These are phyloP conservation scores for Apiospora aurea DNA, from an alignment of 2,329 filamentous ascomycete species.

Conservation along the genomic window DNA sequence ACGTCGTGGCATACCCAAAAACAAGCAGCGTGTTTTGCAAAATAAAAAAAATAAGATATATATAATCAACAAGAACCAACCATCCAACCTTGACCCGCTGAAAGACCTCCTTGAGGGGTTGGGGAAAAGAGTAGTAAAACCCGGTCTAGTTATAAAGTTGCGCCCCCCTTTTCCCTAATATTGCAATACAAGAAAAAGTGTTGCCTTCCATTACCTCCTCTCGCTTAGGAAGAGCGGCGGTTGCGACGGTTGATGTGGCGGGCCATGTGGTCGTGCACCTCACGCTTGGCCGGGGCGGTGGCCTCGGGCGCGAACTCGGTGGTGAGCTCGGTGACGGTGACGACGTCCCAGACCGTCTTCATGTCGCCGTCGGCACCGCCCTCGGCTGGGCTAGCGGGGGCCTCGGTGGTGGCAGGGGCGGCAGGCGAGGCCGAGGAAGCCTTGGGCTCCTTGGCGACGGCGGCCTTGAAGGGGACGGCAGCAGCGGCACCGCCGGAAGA, in stretches of 20 bases:
- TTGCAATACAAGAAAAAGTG: not conserved
- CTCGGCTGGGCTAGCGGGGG: constrained; percentile 28
- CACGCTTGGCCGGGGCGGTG: constrained; percentile 32
- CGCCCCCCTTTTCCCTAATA: constrained; percentile 11
- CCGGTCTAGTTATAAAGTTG: constrained; percentile 3
- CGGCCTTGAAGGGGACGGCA: constrained; percentile 17
- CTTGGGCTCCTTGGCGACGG: constrained; percentile 23
- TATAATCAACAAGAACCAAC: not conserved
- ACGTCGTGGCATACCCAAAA: constrained; percentile 21
- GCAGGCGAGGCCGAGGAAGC: constrained; percentile 4
- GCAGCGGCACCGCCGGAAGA: not conserved
- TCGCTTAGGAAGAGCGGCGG: constrained; percentile 27
- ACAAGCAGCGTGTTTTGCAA: constrained; percentile 2
- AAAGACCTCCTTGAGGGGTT: not conserved
- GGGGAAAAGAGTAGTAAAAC: not conserved
- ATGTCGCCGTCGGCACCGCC: constrained; percentile 35
- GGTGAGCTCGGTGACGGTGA: constrained; percentile 31
- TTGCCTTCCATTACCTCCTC: not conserved
- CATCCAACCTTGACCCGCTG: not conserved
- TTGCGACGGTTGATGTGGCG: constrained; percentile 33
- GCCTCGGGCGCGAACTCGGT: constrained; percentile 28
- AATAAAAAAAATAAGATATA: not conserved
- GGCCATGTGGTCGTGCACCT: constrained; percentile 36
- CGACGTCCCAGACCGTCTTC: constrained; percentile 47
- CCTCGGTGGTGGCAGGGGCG: constrained; percentile 21